Evolutionary conservation across 371 early-diverging fungal genomes (phyloP), one percentile per base, ranked within the genome.

Genomic region (Syncephalastrum racemosum): DNA sequence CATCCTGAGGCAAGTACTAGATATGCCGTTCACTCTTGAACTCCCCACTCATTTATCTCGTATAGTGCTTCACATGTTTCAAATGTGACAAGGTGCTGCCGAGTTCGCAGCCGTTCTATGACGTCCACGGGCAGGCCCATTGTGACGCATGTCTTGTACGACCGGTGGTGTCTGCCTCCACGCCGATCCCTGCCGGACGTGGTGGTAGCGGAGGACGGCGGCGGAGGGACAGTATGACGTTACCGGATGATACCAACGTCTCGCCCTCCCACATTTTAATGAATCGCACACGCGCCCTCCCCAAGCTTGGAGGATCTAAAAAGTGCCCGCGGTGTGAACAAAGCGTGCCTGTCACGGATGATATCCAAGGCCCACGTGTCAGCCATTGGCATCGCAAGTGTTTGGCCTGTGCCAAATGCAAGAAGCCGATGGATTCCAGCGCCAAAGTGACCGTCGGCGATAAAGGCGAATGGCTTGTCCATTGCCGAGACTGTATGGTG

Each of bases 361-460:
- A 75, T 18, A 73, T 73, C 1, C 76, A 74, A 1, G 82, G 82
- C 4, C 82, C 82, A 10, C 68, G 72, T 40, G 77, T 71, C 4
- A 77, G 67, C 15, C 69, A 73, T 45, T 82, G 82, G 82, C 82
- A 82, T 52, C 80, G 75, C 31, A 77, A 75, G 56, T 82, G 82
- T 31, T 58, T 82, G 36, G 67, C 66, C 13, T 82, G 82, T 53
- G 59, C 63, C 4, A 64, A 60, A 1, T 82, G 82, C 54, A 75
- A 72, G 25, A 82, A 82, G 50, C 70, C 66, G 18, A 66, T 82
- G 66, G 82, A 82, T 53, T 82, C 82, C 23, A 75, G 67, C 55
- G 80, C 79, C 14, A 73, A 72, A 44, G 69, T 77, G 18, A 63
- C 60, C 1, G 62, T 63, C 22, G 70, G 71, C 50, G 75, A 67